Percentiles rank a stretch among this genome's conserved stretches.
phyloP scores from a whole-genome alignment of 2,329 filamentous ascomycete genomes.

The Aspergillus luchuensis region DNA sequence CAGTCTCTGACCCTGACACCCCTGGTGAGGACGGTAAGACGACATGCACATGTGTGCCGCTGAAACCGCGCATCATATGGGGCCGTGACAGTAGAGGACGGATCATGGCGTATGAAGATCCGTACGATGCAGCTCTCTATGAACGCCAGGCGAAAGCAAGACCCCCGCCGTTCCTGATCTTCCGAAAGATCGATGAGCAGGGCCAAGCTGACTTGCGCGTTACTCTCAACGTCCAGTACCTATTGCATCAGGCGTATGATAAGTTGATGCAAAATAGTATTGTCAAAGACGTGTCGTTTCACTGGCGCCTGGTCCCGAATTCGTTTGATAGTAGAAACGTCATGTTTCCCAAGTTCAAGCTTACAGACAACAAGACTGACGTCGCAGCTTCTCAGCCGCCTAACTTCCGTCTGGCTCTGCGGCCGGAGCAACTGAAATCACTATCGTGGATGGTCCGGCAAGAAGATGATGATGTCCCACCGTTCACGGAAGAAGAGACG shows the following conservation, averaged over 20 bases:
- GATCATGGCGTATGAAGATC: constrained; percentile 54
- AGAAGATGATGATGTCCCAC: constrained; percentile 45
- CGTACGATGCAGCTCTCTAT: constrained; percentile 51
- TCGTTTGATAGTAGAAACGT: constrained; percentile 40
- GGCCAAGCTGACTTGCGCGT: constrained; percentile 41
- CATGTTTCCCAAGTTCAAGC: constrained; percentile 42
- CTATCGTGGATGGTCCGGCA: constrained; percentile 62
- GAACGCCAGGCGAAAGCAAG: constrained; percentile 55
- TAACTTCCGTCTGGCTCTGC: constrained; percentile 44
- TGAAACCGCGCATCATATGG: constrained; percentile 39
- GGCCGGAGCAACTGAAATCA: constrained; percentile 56
- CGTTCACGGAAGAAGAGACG: constrained; percentile 57
- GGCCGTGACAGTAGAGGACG: constrained; percentile 29
- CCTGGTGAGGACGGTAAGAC: background rate
- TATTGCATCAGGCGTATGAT: constrained; percentile 40
- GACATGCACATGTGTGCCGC: constrained; percentile 36
- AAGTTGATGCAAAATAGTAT: constrained; percentile 24
- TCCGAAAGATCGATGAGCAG: constrained; percentile 34
- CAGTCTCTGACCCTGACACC: constrained; percentile 11
- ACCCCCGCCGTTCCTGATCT: constrained; percentile 47
- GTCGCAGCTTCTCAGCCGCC: constrained; percentile 34
- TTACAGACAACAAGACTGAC: constrained; percentile 49
- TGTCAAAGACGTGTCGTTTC: constrained; percentile 28
- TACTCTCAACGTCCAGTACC: constrained; percentile 41
- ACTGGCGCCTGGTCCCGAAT: constrained; percentile 53